phyloP scores from a whole-genome alignment of 2,329 filamentous ascomycete genomes.

The Neonectria coccinea region DNA sequence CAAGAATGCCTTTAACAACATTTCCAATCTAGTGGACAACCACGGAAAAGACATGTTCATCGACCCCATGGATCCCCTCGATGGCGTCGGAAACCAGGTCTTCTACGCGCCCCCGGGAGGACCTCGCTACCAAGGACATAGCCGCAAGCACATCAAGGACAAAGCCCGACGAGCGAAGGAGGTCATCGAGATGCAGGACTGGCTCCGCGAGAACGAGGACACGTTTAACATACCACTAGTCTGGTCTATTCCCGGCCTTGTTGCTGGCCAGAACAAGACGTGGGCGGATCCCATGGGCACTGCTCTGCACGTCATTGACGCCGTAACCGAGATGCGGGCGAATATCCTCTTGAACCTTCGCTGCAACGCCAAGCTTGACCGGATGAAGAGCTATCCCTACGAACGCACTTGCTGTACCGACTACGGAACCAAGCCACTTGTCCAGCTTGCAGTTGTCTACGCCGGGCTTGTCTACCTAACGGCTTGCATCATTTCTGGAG shows the following conservation, averaged over 20 bases:
- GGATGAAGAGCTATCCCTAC: conserved; percentile 54
- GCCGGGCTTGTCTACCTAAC: conserved; percentile 35
- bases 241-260: conserved; percentile 37
- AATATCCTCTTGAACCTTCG: conserved; percentile 64
- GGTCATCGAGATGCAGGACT: conserved; percentile 34
- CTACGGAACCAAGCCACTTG: conserved; percentile 50
- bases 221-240: conserved; percentile 35
- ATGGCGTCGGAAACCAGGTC: conserved; percentile 46
- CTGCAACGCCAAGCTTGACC: conserved; percentile 59
- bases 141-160: neutral
- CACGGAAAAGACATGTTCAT: conserved; percentile 33
- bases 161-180: conserved; percentile 24
- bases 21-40: conserved; percentile 36
- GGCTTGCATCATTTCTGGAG: conserved; percentile 31
- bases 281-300: conserved; percentile 38
- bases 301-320: conserved; percentile 47
- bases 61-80: conserved; percentile 40
- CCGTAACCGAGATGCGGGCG: conserved; percentile 47
- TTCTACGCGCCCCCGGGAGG: conserved; percentile 44
- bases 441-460: conserved; percentile 41
- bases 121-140: conserved; percentile 39
- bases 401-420: conserved; percentile 65
- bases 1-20: conserved; percentile 30
- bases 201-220: conserved; percentile 26
- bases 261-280: conserved; percentile 30